phyloP scores from a whole-genome alignment of 768 basidiomycete species.

The Boletus vinaceobasis region DNA sequence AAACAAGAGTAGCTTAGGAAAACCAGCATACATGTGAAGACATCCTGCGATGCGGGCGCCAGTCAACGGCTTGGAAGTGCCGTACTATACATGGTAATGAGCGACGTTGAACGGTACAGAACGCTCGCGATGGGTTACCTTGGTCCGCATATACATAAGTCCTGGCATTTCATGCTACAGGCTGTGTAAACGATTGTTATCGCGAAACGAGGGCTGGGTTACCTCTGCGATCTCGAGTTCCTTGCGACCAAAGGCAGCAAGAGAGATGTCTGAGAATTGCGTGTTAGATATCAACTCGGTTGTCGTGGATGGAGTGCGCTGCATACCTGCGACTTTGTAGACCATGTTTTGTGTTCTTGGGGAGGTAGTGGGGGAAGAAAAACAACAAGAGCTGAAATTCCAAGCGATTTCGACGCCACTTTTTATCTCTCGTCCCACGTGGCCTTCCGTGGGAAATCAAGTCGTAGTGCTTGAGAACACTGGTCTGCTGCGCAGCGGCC shows the following conservation, averaged over 20 bases:
- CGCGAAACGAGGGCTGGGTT: conserved; percentile 18
- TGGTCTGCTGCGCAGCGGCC: background rate
- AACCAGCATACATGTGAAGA: conserved; percentile 80
- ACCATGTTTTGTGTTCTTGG: conserved; percentile 49
- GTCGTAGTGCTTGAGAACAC: background rate
- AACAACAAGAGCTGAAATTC: conserved; percentile 16
- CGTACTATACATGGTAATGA: conserved; percentile 53
- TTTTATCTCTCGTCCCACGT: conserved; percentile 34
- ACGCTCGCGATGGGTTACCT: conserved; percentile 47
- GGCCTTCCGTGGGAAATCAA: conserved; percentile 27
- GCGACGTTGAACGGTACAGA: conserved; percentile 4
- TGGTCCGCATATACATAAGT: conserved; percentile 87
- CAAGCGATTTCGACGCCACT: conserved; percentile 20
- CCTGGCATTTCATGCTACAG: conserved; percentile 89
- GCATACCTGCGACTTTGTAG: conserved; percentile 86
- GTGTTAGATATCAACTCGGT: background rate
- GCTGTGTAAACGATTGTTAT: conserved; percentile 9
- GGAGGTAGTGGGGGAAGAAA: conserved; percentile 26
- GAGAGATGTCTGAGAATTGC: conserved; percentile 69
- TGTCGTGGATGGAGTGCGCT: background rate
- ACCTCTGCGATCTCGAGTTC: conserved; percentile 99
- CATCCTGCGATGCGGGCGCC: conserved; percentile 97
- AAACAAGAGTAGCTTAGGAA: background rate
- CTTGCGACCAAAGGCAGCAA: conserved; percentile 99
- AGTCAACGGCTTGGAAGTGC: conserved; percentile 76